Evolutionary conservation across 2,329 filamentous ascomycete genomes (phyloP).

Genomic region (Exophiala viscosa): DNA sequence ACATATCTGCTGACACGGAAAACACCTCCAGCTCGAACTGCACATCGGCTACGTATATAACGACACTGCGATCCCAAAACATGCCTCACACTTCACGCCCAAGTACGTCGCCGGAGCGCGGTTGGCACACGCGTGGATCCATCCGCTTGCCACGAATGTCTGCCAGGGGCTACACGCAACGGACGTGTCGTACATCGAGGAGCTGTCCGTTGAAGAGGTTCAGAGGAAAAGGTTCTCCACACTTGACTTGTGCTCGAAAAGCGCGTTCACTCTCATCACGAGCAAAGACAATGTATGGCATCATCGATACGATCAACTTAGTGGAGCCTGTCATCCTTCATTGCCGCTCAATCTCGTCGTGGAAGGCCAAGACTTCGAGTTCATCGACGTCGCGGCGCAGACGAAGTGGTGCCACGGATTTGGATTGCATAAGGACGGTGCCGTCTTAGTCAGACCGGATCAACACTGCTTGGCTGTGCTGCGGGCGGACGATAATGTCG

Average conservation of each 20-base stretch:
- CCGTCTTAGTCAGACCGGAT: conserved; percentile 38
- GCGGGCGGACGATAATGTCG: not conserved
- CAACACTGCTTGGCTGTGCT: conserved; percentile 35
- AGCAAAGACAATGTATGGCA: conserved; percentile 9
- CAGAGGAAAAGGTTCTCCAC: conserved; percentile 33
- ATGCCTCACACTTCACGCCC: conserved; percentile 38
- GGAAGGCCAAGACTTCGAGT: conserved; percentile 29
- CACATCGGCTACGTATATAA: conserved; percentile 47
- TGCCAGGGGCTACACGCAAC: conserved; percentile 25
- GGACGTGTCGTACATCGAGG: conserved; percentile 36
- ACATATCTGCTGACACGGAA: not conserved
- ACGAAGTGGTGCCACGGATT: conserved; percentile 28
- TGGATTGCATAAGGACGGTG: conserved; percentile 28
- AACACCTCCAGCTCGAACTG: conserved; percentile 33
- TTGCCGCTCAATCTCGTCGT: conserved; percentile 1
- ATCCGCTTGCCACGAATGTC: not conserved
- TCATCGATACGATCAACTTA: conserved; percentile 2
- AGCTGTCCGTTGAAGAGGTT: conserved; percentile 31
- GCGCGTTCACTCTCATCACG: conserved; percentile 34
- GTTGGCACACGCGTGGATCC: conserved; percentile 43
- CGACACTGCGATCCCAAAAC: conserved; percentile 30
- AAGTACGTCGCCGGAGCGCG: conserved; percentile 39
- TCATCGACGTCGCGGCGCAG: conserved; percentile 17
- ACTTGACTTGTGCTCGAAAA: conserved; percentile 36
- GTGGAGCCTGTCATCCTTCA: too few species aligned